Conservation (phyloP, 331 rosid genomes). For the Acacia pycnantha region DNA sequence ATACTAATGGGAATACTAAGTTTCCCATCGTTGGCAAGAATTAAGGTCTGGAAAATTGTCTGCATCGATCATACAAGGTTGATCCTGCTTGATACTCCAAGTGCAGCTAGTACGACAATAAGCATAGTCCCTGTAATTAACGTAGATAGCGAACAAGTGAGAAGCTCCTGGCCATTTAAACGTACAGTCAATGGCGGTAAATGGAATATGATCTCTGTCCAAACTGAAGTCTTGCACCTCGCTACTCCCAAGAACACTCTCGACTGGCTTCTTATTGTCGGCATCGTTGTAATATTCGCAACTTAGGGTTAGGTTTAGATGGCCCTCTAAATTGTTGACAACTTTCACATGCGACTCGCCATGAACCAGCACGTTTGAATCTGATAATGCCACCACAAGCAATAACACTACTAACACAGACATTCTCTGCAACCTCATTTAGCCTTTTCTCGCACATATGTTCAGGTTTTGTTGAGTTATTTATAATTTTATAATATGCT, state of each 20-base stretch:
- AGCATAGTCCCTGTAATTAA: not conserved
- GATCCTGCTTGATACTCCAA: not conserved
- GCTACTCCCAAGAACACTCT: not conserved
- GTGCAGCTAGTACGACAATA: not conserved
- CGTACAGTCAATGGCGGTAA: not conserved
- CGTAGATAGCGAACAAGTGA: not conserved
- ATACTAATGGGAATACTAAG: no score
- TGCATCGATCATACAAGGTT: not conserved
- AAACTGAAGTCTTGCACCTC: not conserved
- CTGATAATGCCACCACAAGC: not conserved
- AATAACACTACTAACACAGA: not conserved
- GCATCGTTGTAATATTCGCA: not conserved
- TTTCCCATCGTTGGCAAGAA: not conserved
- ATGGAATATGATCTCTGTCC: not conserved
- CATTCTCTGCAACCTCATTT: not conserved
- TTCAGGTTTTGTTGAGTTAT: not conserved
- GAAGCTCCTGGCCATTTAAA: not conserved
- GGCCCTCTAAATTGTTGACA: not conserved
- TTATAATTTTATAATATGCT: not conserved
- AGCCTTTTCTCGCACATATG: no score
- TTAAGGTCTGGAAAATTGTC: not conserved
- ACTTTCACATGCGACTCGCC: not conserved
- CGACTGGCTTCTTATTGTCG: not conserved
- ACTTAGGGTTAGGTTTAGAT: not conserved
- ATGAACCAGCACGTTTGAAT: not conserved